Percentiles rank a stretch among this genome's conserved stretches.
Evolutionary conservation across 768 basidiomycete genomes (phyloP).

Genomic region (Xerocomellus dryophilus): DNA sequence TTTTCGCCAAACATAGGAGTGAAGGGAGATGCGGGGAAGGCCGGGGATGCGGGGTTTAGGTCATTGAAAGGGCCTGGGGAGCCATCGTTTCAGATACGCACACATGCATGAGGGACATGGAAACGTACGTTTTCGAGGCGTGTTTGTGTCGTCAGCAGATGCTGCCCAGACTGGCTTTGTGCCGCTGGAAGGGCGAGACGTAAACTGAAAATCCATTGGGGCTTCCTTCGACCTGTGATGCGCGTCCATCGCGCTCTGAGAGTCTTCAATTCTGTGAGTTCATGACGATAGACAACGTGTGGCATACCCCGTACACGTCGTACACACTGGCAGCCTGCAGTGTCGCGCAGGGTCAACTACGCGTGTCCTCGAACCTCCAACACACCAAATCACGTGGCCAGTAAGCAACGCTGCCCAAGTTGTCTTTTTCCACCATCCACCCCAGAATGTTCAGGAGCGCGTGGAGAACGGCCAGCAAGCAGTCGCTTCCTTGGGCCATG

Average conservation of each 20-base stretch:
- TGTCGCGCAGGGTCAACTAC: no score
- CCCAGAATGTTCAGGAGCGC: slow-evolving; percentile 29
- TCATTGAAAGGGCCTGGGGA: slow-evolving; percentile 43
- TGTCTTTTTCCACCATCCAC: slow-evolving; percentile 2
- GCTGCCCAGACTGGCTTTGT: slow-evolving; percentile 59
- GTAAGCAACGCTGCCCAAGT: background rate
- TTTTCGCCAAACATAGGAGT: slow-evolving; percentile 63
- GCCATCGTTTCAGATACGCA: slow-evolving; percentile 26
- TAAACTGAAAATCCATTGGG: slow-evolving; percentile 90
- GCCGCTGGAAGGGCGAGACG: slow-evolving; percentile 53
- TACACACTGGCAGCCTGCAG: background rate
- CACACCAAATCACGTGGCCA: slow-evolving; percentile 26
- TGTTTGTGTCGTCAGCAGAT: slow-evolving; percentile 43
- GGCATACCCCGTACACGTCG: slow-evolving; percentile 18
- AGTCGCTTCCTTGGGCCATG: slow-evolving; percentile 8
- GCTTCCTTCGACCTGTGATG: slow-evolving; percentile 64
- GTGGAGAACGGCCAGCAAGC: slow-evolving; percentile 23
- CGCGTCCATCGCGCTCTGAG: slow-evolving; percentile 23
- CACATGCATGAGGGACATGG: slow-evolving; percentile 24
- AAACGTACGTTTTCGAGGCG: slow-evolving; percentile 68
- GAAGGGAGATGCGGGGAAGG: slow-evolving; percentile 34
- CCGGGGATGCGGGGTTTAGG: slow-evolving; percentile 37
- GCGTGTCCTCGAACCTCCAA: slow-evolving; percentile 1
- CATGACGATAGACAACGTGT: background rate
- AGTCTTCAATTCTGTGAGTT: background rate